phyloP scores from a whole-genome alignment of 1,139 yeast species.

The Candida tropicalis region DNA sequence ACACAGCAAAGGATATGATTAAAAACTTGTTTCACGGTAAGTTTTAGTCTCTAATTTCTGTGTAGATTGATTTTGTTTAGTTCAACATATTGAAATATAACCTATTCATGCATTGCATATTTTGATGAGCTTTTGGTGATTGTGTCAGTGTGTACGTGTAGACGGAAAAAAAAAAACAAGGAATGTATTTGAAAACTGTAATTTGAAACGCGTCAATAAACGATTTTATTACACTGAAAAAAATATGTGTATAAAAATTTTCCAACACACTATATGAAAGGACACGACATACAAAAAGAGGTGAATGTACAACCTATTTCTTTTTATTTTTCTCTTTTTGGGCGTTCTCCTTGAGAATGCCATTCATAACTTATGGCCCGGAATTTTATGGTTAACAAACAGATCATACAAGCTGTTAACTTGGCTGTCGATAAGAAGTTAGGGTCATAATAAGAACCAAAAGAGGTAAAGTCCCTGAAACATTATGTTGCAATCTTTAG shows the following conservation, averaged over 20 bases:
- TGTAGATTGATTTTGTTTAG: no score
- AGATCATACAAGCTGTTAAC: no score
- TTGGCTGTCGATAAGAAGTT: no score
- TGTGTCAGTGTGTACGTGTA: background rate
- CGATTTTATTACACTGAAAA: background rate
- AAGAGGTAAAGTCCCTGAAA: no score
- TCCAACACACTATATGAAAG: background rate
- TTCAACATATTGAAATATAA: background rate
- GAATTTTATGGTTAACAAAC: no score
- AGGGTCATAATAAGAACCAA: no score
- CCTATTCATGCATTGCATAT: background rate
- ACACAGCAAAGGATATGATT: conserved; percentile 78
- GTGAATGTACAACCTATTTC: background rate
- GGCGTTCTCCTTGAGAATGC: background rate
- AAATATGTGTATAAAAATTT: background rate
- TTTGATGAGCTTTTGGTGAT: background rate
- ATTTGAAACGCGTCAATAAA: background rate
- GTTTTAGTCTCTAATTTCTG: conserved; percentile 37
- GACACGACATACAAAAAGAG: conserved; percentile 2
- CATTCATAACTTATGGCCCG: no score
- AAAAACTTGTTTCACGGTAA: conserved; percentile 68
- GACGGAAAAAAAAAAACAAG: background rate
- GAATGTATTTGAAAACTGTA: background rate
- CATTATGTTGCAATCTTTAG: no score
- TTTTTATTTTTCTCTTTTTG: background rate